phyloP scores from a whole-genome alignment of 352 stramenopile genomes.

The Achlya hypogyna region DNA sequence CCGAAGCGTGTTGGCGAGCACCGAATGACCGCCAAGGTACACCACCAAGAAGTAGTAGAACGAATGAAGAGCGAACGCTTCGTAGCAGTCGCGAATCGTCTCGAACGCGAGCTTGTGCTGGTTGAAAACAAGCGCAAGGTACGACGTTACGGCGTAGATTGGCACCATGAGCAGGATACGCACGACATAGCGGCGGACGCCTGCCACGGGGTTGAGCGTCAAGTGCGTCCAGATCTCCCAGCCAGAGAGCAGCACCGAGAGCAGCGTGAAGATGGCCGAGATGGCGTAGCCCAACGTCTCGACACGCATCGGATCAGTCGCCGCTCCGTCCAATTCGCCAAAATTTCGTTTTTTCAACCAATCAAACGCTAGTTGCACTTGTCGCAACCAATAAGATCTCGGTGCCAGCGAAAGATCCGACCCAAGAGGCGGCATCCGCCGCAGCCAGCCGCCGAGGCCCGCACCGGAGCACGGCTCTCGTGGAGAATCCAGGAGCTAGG shows the following conservation, averaged over 20 bases:
- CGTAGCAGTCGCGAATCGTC: slow-evolving; percentile 88
- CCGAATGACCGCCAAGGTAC: slow-evolving; percentile 75
- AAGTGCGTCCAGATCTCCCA: slow-evolving; percentile 86
- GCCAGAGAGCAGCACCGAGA: slow-evolving; percentile 69
- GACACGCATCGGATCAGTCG: slow-evolving; percentile 48
- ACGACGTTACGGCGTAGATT: slow-evolving; percentile 88
- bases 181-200: slow-evolving; percentile 87
- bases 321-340: neutral
- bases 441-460: too few relatives aligned
- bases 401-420: too few relatives aligned
- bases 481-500: too few relatives aligned
- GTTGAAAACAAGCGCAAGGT: slow-evolving; percentile 85
- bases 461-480: too few relatives aligned
- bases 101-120: slow-evolving; percentile 85
- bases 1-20: slow-evolving; percentile 73
- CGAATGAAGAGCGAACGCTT: slow-evolving; percentile 90
- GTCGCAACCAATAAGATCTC: too few relatives aligned
- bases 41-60: slow-evolving; percentile 91
- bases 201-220: slow-evolving; percentile 70
- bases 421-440: too few relatives aligned
- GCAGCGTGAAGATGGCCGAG: slow-evolving; percentile 78
- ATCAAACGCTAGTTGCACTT: too few relatives aligned
- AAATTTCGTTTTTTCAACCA: neutral
- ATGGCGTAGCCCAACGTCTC: slow-evolving; percentile 83
- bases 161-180: slow-evolving; percentile 92